phyloP scores from a whole-genome alignment of 2,329 filamentous ascomycete genomes.

The Xylariaceae sp. region DNA sequence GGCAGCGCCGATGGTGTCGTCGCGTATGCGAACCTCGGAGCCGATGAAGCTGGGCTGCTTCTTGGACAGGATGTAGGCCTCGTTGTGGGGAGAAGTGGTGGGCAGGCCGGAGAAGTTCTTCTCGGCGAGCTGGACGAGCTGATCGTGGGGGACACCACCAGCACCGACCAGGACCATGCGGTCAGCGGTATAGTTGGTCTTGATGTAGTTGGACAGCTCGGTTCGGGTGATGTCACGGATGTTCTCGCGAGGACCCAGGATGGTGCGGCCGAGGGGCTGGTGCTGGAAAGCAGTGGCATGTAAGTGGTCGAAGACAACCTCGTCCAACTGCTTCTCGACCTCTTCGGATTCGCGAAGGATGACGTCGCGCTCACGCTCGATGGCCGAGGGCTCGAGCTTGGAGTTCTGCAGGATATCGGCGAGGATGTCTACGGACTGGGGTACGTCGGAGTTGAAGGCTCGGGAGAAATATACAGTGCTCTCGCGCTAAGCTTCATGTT shows the following conservation, averaged over 20 bases:
- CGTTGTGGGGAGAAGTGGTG: constrained; percentile 69
- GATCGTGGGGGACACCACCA: constrained; percentile 87
- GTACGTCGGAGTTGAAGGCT: constrained; percentile 96
- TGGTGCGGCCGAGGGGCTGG: constrained; percentile 95
- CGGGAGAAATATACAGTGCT: constrained; percentile 99
- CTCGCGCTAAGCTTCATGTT: constrained; percentile 66
- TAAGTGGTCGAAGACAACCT: constrained; percentile 98
- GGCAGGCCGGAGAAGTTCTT: constrained; percentile 87
- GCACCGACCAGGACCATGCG: constrained; percentile 98
- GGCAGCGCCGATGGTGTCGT: constrained; percentile 92
- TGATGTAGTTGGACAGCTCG: constrained; percentile 94
- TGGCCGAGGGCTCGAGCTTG: constrained; percentile 88
- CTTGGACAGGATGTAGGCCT: constrained; percentile 76
- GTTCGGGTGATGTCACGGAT: constrained; percentile 92
- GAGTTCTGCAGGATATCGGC: constrained; percentile 99
- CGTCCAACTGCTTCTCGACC: constrained; percentile 99
- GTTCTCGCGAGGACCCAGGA: constrained; percentile 96
- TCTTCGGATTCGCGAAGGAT: constrained; percentile 98
- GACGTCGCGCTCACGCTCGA: constrained; percentile 97
- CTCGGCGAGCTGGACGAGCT: constrained; percentile 94
- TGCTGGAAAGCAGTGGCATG: constrained; percentile 97
- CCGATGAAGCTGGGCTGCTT: constrained; percentile 91
- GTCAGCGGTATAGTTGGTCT: constrained; percentile 99
- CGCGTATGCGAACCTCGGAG: constrained; percentile 91
- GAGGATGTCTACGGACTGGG: constrained; percentile 94